Base-by-base conservation (phyloP, 345 rosid genomes). In the Acer campestre region DNA sequence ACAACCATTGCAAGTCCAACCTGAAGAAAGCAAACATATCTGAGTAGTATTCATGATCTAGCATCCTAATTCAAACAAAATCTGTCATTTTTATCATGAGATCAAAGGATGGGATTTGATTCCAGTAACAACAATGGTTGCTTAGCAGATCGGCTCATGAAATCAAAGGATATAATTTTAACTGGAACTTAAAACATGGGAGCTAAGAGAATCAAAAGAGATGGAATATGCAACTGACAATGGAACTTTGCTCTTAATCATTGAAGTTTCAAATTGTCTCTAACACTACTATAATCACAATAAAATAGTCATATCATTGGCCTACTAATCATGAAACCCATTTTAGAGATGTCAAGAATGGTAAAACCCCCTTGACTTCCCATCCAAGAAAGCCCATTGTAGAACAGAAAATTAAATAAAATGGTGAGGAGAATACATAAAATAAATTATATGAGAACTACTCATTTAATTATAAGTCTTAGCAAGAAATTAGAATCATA, bases 1-100 rank as follows among this genome's bases (percentile, higher is more conserved):
- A 90, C 97, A 18, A 90, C 98, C 97, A 96, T 88, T 44, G 94
- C 97, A 29, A 96, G 56, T 75, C 98, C 99, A 53, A 96, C 97
- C 98, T 94, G 88, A 49, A 67, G 88, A 49, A 67, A 12, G 4
- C 61, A 68, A 59, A 44, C 11, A 80, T 40, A 49, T 68, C 13
- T 11, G 6, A 10, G 61, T 59, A 20, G 13, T 59, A 25, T 11
- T 20, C 63, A 20, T 59, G 11, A 59, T 59, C 63, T n/a, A 59
- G 22, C 27, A 46, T 10, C 49, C 49, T 46, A 46, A 46, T 59
- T 20, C n/a, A 53, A 53, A 14, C 58, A 59, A 20, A 59, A 20
- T 6, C 23, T 9, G 2, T 16, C 58, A 53, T 53, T 14, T 53
- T 53, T 53, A 53, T 53, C 1, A 16, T 16, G 58, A 53, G 4